Base-by-base conservation (phyloP, 179 eudicot genomes). In the Beta corolliflora region DNA sequence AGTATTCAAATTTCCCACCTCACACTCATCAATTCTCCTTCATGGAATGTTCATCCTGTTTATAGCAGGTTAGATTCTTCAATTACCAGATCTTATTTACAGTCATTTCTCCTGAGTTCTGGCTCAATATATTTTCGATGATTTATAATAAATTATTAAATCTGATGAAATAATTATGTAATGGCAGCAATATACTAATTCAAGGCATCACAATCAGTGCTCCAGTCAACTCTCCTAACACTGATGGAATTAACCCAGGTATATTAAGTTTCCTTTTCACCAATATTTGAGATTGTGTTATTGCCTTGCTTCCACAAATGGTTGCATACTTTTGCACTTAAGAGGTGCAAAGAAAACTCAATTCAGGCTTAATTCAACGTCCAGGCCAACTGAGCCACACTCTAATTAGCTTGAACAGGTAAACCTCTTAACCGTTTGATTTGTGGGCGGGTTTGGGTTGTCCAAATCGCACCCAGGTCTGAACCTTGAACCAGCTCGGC, bases 181-280 rank as follows among this genome's bases (percentile, higher is more conserved):
- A 52, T 79, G 73, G 81, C 88, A 94, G 98, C 79, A 88, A 94
- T 78, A 75, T 93, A 58, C 84, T 91, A 5, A 80, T 93, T 50
- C 94, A 91, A 86, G 87, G 92, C 61, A 80, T 94, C 58, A 94
- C 98, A 23, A 93, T 94, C 23, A 80, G 71, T 63, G 97, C 98
- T 15, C 98, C 98, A 0, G 87, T 90, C 16, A 86, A 77, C 6
- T 87, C 92, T 52, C 98, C 98, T 13, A 94, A 94, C 76, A 94
- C 98, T 13, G 98, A 94, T 63, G 97, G 98, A 9, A 94, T 94
- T 77, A 93, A 94, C 78, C 98, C 98, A 79, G 98, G 98, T 91
- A 88, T 69, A 10, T 56, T 41, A 7, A 25, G 44, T n/a, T 69
- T 31, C 73, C 55, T 15, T 59, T 59, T 41, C 6, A 46, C 31